Evolutionary conservation across 2,329 filamentous ascomycete species (phyloP), one percentile per base, ranked within the genome.

Genomic region (Trichoderma breve): DNA sequence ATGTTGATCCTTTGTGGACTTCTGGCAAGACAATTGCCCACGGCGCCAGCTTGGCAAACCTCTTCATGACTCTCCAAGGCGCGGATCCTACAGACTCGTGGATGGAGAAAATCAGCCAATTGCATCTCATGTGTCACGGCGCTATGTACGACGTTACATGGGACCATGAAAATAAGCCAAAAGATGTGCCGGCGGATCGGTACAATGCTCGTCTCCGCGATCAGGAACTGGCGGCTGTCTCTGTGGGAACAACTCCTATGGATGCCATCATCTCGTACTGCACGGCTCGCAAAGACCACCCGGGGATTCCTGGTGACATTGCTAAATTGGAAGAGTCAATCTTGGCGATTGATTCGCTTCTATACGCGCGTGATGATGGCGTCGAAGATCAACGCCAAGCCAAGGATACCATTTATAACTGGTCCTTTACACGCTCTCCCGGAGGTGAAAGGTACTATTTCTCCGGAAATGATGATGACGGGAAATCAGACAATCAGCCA

Each of bases 51-150:
- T 66, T 79, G 0, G 71, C 75, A 5, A 68, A 73, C 1, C 61
- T 78, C 4, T 75, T 75, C 66, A 77, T 80, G 77, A 72, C 28
- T 2, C 70, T 78, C 4, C 67, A 58, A 32, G 75, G 70, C 6
- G 43, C 43, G 8, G n/a, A 51, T 51, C 43, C 43, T 6, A 51
- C 43, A 21, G 43, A 51, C n/a, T 51, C 43, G 1, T 51, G 43
- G 43, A 51, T 51, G 43, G 11, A 51, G 43, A 11, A 51, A 51
- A 51, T 51, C n/a, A 43, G 43, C n/a, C 43, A 51, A n/a, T 0
- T 51, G 9, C 43, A 21, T 21, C 43, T 51, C 8, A 51, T 51
- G 43, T 51, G 43, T 51, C 43, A 51, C 5, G 43, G 43, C n/a
- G 43, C 43, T 9, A 51, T 51, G 43, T 51, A 51, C 5, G 43